phyloP scores from a whole-genome alignment of 225 moss, liverwort and hornwort genomes.

The Physcomitrellopsis africana region DNA sequence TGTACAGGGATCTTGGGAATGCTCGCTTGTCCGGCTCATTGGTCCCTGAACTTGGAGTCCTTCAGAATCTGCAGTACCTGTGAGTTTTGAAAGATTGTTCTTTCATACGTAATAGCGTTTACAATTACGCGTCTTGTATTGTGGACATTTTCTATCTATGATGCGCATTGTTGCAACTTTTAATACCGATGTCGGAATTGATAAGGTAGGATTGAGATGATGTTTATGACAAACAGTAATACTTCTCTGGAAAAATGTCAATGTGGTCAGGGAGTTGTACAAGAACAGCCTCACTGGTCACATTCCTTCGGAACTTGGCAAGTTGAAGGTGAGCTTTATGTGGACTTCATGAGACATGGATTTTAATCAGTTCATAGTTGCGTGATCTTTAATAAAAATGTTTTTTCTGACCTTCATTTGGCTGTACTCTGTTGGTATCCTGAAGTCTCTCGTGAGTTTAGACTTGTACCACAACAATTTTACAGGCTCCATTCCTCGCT shows the following conservation, averaged over 20 bases:
- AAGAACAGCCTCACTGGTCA: slow-evolving; percentile 61
- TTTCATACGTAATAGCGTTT: background rate
- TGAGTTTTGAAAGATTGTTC: slow-evolving; percentile 22
- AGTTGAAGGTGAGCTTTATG: slow-evolving; percentile 43
- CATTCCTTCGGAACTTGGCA: slow-evolving; percentile 56
- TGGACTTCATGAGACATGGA: background rate
- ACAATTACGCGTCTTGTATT: background rate
- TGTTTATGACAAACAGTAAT: background rate
- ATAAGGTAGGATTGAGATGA: background rate
- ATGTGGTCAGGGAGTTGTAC: slow-evolving; percentile 52
- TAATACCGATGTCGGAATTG: no score
- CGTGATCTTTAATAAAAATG: background rate
- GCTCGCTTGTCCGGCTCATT: slow-evolving; percentile 62
- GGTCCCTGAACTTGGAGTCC: slow-evolving; percentile 64
- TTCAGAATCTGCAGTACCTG: slow-evolving; percentile 61
- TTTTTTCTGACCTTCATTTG: background rate
- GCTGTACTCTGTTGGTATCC: background rate
- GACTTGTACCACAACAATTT: slow-evolving; percentile 69
- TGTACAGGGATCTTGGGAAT: slow-evolving; percentile 66
- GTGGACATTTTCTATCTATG: background rate
- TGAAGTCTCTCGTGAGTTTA: slow-evolving; percentile 62
- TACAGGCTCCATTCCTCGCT: slow-evolving; percentile 58
- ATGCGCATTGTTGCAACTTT: background rate
- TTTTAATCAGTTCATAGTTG: background rate
- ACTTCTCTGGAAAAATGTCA: background rate